Percentiles rank a stretch among this genome's conserved stretches.
phyloP scores from a whole-genome alignment of 768 basidiomycete genomes.

The Hydnomerulius pinastri region DNA sequence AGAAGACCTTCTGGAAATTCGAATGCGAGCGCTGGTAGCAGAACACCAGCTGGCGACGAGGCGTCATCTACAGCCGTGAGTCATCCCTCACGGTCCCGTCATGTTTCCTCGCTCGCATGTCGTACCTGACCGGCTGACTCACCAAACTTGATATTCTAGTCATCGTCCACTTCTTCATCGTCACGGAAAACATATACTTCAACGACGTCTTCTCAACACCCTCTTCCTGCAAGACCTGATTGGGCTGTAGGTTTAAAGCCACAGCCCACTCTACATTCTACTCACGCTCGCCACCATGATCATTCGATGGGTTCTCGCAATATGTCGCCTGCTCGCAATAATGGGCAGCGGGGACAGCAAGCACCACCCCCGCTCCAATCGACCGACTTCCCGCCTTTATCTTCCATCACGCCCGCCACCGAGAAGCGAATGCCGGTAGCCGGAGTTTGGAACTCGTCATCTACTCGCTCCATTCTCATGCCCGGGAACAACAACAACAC shows the following conservation, averaged over 20 bases:
- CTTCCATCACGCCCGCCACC: constrained; percentile 40
- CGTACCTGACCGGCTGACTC: constrained; percentile 7
- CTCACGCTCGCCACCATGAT: constrained; percentile 55
- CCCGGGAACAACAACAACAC: constrained; percentile 33
- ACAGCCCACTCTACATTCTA: constrained; percentile 63
- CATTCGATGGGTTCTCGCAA: constrained; percentile 39
- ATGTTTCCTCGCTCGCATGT: constrained; percentile 5
- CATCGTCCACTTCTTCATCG: constrained; percentile 79
- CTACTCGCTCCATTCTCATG: constrained; percentile 52
- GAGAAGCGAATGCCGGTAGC: constrained; percentile 59
- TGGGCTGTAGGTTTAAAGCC: constrained; percentile 88
- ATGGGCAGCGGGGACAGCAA: constrained; percentile 38
- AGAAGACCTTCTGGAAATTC: constrained; percentile 53
- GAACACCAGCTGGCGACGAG: constrained; percentile 71
- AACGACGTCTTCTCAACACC: constrained; percentile 70
- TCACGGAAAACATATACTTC: constrained; percentile 79
- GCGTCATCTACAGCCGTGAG: constrained; percentile 76
- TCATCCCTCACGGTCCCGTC: constrained; percentile 19
- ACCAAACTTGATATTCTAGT: constrained; percentile 41
- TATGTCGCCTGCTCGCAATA: constrained; percentile 39
- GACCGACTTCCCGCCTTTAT: constrained; percentile 73
- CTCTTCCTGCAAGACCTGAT: constrained; percentile 80
- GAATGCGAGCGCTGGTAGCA: constrained; percentile 53
- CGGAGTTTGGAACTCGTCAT: constrained; percentile 70
- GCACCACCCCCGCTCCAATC: constrained; percentile 48